Percentiles rank a stretch among this genome's conserved stretches.
phyloP scores from a whole-genome alignment of 257 asterid genomes.

The Gentiana macrophylla region DNA sequence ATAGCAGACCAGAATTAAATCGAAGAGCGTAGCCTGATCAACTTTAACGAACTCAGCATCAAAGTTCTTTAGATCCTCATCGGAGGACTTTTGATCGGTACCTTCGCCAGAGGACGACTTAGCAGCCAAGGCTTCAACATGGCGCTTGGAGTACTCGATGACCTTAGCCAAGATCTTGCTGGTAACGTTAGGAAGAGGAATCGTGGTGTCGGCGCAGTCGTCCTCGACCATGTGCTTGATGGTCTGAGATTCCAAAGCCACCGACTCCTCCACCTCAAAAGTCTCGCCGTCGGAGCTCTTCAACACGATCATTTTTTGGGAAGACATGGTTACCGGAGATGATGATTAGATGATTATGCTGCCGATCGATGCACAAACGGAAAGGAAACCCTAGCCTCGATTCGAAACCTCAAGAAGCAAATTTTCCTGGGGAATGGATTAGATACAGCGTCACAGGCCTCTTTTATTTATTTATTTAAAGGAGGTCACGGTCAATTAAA shows the following conservation, averaged over 20 bases:
- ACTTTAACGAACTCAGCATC: constrained; percentile 50
- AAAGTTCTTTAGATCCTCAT: constrained; percentile 32
- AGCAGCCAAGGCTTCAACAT: constrained; percentile 27
- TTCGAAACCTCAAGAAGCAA: too few species aligned
- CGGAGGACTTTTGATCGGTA: constrained; percentile 23
- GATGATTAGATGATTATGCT: background rate
- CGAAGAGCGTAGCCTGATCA: constrained; percentile 48
- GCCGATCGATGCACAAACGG: background rate
- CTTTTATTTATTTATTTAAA: too few species aligned
- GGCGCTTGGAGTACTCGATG: constrained; percentile 49
- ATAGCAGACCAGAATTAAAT: constrained; percentile 41
- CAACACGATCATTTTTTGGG: constrained; percentile 28
- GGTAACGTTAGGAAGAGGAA: constrained; percentile 48
- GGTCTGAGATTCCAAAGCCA: constrained; percentile 46
- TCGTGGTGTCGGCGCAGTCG: constrained; percentile 29
- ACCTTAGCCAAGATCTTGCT: constrained; percentile 53
- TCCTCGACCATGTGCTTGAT: constrained; percentile 47
- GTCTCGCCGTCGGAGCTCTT: constrained; percentile 50
- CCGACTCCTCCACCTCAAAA: constrained; percentile 39
- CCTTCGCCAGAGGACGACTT: constrained; percentile 24
- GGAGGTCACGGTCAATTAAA: too few species aligned
- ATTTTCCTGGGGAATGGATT: too few species aligned
- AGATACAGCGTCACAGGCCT: too few species aligned
- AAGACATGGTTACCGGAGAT: constrained; percentile 11
- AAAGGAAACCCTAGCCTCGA: constrained; percentile 8